Evolutionary conservation across 257 asterid genomes (phyloP).

Genomic region (Coffea canephora): DNA sequence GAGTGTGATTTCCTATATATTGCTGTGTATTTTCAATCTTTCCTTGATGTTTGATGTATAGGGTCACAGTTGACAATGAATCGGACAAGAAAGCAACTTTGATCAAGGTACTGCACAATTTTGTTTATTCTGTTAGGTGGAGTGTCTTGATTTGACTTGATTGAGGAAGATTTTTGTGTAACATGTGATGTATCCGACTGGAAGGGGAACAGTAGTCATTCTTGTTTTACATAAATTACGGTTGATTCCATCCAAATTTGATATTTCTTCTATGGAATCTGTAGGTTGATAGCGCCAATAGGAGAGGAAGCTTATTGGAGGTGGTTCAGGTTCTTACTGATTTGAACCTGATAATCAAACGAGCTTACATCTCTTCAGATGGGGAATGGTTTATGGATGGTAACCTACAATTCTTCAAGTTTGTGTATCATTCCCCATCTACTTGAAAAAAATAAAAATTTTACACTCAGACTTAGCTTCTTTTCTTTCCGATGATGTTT

Average conservation of each 20-base stretch:
- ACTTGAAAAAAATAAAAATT: not conserved
- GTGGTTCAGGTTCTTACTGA: conserved; percentile 90
- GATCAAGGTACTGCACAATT: conserved; percentile 39
- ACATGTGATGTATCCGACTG: not conserved
- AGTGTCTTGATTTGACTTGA: conserved; percentile 1
- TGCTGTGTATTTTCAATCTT: conserved; percentile 5
- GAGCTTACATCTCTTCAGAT: conserved; percentile 94
- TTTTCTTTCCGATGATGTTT: conserved; percentile 10
- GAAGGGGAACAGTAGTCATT: too few relatives aligned
- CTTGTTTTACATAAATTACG: too few relatives aligned
- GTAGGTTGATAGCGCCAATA: conserved; percentile 88
- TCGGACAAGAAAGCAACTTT: conserved; percentile 48
- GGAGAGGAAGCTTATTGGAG: conserved; percentile 80
- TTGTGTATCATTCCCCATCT: not conserved
- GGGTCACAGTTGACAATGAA: conserved; percentile 52
- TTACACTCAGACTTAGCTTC: conserved; percentile 9
- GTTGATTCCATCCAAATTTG: not conserved
- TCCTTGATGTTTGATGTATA: conserved; percentile 17
- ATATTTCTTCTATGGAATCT: conserved; percentile 6
- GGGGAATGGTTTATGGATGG: conserved; percentile 99
- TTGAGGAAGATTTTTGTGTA: not conserved
- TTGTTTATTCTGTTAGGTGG: not conserved
- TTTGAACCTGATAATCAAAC: conserved; percentile 62
- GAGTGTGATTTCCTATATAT: not conserved
- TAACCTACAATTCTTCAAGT: conserved; percentile 19